Conservation (phyloP, 305 asterid genomes). For the Fraxinus floribunda region DNA sequence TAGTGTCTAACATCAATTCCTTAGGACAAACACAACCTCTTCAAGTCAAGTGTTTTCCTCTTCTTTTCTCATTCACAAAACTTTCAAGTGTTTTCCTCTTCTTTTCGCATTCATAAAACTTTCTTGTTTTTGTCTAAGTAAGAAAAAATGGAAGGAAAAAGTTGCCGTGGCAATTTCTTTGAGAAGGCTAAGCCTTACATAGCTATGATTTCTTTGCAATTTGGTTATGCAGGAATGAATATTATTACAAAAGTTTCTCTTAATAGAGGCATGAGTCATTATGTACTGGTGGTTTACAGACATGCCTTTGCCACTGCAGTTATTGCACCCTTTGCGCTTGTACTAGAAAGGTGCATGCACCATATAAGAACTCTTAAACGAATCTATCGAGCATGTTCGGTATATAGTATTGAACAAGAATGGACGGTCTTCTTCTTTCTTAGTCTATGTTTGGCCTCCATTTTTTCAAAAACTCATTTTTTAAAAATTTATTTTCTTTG, state of each 20-base stretch:
- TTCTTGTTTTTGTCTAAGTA: neutral
- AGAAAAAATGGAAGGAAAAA: slow-evolving; percentile 42
- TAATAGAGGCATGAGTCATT: slow-evolving; percentile 61
- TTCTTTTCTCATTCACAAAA: neutral
- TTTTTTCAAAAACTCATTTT: too few relatives aligned
- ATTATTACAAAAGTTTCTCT: slow-evolving; percentile 62
- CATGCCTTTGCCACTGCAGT: slow-evolving; percentile 63
- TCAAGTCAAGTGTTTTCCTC: slow-evolving; percentile 35
- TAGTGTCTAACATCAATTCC: slow-evolving; percentile 20
- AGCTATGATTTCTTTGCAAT: slow-evolving; percentile 57
- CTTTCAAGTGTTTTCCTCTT: slow-evolving; percentile 30
- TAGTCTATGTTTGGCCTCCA: too few relatives aligned
- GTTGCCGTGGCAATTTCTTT: slow-evolving; percentile 30
- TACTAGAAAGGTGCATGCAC: slow-evolving; percentile 65
- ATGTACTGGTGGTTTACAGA: slow-evolving; percentile 62
- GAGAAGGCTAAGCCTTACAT: slow-evolving; percentile 50
- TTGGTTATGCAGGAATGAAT: slow-evolving; percentile 70
- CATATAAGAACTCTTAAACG: neutral
- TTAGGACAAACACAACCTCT: slow-evolving; percentile 38
- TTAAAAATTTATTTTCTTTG: too few relatives aligned
- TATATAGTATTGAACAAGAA: neutral
- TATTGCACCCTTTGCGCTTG: slow-evolving; percentile 59
- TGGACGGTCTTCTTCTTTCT: neutral
- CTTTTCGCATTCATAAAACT: neutral
- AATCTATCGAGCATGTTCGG: neutral